These are phyloP conservation scores for Hippophae gyantsensis DNA, from an alignment of 306 rosid species.

Conservation along the genomic window DNA sequence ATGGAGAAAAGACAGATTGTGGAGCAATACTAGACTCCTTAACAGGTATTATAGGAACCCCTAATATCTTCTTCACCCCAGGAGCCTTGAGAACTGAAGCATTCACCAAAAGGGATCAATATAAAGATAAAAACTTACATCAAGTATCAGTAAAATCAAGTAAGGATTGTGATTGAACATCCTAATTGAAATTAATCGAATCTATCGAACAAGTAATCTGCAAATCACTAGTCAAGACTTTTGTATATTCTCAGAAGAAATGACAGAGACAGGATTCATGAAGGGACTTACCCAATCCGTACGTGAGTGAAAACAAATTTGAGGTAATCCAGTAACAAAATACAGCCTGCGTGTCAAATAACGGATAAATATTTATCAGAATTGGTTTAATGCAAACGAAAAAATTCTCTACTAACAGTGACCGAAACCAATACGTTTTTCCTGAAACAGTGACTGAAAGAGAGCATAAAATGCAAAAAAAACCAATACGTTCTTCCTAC, in stretches of 20 bases:
- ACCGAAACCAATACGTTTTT: not conserved
- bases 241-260: not conserved
- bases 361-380: constrained; percentile 16
- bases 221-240: not conserved
- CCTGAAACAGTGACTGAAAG: not conserved
- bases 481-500: too few relatives aligned
- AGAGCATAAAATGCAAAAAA: too few relatives aligned
- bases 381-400: not conserved
- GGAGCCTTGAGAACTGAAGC: constrained; percentile 49
- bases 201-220: too few relatives aligned
- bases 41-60: constrained; percentile 47
- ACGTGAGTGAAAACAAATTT: constrained; percentile 59
- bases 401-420: not conserved
- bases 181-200: too few relatives aligned
- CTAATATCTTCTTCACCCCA: constrained; percentile 56
- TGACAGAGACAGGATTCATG: constrained; percentile 1
- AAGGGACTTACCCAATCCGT: constrained; percentile 66
- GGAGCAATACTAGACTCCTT: constrained; percentile 26
- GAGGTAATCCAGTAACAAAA: constrained; percentile 93
- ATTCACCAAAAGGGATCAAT: constrained; percentile 3
- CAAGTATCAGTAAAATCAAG: not conserved
- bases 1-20: constrained; percentile 35
- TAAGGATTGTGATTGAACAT: not conserved
- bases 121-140: not conserved
- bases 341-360: constrained; percentile 56